Base-by-base conservation (phyloP, 352 stramenopile genomes). In the Phytophthora megakarya region DNA sequence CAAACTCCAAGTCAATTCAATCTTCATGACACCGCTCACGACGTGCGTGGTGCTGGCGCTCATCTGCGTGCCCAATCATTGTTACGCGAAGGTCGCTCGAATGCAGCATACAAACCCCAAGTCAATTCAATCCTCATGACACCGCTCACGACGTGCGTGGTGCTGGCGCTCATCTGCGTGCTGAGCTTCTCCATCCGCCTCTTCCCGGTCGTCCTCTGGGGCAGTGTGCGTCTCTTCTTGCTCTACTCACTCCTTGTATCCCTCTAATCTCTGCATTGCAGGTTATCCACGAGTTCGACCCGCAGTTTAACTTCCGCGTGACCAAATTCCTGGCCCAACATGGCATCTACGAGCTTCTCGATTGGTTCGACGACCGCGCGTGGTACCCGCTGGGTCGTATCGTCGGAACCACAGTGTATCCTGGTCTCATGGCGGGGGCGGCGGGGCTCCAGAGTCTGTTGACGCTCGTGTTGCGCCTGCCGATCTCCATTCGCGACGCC, bases 281-380 rank as follows among this genome's bases (percentile, higher is more conserved):
- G 75, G 86, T 97, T 38, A 98, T 97, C 68, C 88, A 97, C 48
- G 90, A 97, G 75, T 97, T 93, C 62, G 89, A 97, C 48, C 90
- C 98, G 32, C 98, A 99, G 69, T 99, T 99, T 76, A 99, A 99
- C 75, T 99, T 97, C 83, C 91, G 97, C 56, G 97, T 98, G 22
- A 99, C 97, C 47, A 98, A 99, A 79, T 96, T 97, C 46, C 79
- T 99, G 13, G 78, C 83, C 35, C 80, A 96, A 26, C 69, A 98
- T 50, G 97, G 97, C 26, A 78, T 86, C 28, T 81, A 96, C 38
- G 93, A 96, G 48, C 98, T 99, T 63, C 86, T 98, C 51, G 84
- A 98, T 57, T 99, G 98, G 98, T 99, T 99, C 64, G 98, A 99
- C 73, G 92, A 99, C 77, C 96, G 86, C 71, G 78, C 86, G 15